Evolutionary conservation across 2,329 filamentous ascomycete genomes (phyloP).

Genomic region (Fusarium palustre): DNA sequence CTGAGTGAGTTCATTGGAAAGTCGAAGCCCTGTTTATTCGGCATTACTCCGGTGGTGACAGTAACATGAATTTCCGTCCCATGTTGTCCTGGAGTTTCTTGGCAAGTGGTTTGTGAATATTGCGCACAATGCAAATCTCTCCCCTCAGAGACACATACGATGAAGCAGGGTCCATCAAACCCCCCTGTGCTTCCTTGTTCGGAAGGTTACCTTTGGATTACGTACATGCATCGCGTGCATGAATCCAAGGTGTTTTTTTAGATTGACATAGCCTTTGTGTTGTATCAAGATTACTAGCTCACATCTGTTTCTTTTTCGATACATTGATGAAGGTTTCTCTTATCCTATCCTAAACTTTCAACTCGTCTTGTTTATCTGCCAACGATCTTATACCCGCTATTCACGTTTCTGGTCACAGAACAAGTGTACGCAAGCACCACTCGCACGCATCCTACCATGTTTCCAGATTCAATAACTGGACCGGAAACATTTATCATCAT

Average conservation of each 20-base stretch:
- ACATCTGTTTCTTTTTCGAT: too few relatives aligned
- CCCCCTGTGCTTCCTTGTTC: neutral
- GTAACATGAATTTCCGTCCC: fast-evolving
- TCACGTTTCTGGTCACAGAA: too few relatives aligned
- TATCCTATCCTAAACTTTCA: neutral
- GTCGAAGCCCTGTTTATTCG: too few relatives aligned
- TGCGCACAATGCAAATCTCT: fast-evolving
- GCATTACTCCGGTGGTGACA: neutral
- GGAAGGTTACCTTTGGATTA: neutral
- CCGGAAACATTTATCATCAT: neutral
- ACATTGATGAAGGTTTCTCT: neutral
- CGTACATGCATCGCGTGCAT: neutral
- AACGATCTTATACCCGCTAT: too few relatives aligned
- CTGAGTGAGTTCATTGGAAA: neutral
- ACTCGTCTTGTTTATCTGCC: fast-evolving
- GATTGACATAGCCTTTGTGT: neutral
- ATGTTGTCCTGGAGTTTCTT: fast-evolving
- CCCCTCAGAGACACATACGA: fast-evolving
- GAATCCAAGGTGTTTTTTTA: neutral
- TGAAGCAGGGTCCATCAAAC: neutral
- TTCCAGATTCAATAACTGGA: neutral
- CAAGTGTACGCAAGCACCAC: too few relatives aligned
- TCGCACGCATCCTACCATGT: too few relatives aligned
- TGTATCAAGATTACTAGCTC: neutral
- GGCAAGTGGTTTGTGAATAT: fast-evolving